Conservation (phyloP, 164 flowering plant genomes). For the Houttuynia cordata region DNA sequence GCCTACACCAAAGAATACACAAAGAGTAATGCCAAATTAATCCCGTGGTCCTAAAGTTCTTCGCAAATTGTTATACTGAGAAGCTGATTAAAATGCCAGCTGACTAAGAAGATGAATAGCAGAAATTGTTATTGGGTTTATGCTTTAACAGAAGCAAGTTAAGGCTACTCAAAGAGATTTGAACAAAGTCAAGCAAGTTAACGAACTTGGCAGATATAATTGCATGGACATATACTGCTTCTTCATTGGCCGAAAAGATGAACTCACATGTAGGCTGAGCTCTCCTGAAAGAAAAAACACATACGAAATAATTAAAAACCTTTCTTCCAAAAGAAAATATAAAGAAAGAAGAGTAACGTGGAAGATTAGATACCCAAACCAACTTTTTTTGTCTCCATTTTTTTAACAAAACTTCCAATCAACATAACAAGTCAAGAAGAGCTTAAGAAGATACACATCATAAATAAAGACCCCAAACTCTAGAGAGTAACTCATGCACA, state of each 20-base stretch:
- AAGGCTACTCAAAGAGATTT: neutral
- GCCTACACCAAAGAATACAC: slow-evolving; percentile 30
- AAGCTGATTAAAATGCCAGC: too few relatives aligned
- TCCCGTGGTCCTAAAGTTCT: too few relatives aligned
- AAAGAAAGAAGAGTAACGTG: neutral
- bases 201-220: slow-evolving; percentile 78
- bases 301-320: neutral
- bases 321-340: neutral
- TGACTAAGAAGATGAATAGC: too few relatives aligned
- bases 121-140: neutral
- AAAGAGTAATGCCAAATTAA: too few relatives aligned
- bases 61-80: too few relatives aligned
- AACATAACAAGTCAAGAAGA: neutral
- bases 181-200: neutral
- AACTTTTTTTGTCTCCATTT: too few relatives aligned
- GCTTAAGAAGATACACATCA: neutral
- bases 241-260: slow-evolving; percentile 85
- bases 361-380: too few relatives aligned
- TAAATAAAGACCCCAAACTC: neutral
- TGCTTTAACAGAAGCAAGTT: neutral
- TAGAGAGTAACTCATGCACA: neutral
- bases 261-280: slow-evolving; percentile 79
- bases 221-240: slow-evolving; percentile 81
- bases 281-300: slow-evolving; percentile 31
- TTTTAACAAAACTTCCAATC: too few relatives aligned